Percentiles rank a stretch among this genome's conserved stretches.
These are phyloP conservation scores for Globisporangium splendens DNA, from an alignment of 352 stramenopile species.

Conservation along the genomic window DNA sequence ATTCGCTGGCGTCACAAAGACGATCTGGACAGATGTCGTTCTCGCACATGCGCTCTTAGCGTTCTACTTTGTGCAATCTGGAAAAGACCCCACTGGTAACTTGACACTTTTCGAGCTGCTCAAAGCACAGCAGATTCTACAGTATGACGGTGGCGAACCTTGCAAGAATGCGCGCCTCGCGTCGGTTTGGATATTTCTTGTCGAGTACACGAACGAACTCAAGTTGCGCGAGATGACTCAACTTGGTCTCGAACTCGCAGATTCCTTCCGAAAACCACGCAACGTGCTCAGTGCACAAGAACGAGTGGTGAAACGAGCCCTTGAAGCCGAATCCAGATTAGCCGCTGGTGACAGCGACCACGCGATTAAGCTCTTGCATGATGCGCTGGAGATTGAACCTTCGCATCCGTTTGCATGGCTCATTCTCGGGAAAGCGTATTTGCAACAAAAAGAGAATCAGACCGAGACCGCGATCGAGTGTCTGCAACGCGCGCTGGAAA, in stretches of 20 bases:
- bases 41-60: conserved; percentile 61
- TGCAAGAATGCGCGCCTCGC: conserved; percentile 26
- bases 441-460: conserved; percentile 39
- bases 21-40: conserved; percentile 16
- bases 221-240: conserved; percentile 35
- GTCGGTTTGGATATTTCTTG: conserved; percentile 63
- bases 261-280: conserved; percentile 24
- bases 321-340: conserved; percentile 42
- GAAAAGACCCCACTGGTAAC: conserved; percentile 51
- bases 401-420: conserved; percentile 55
- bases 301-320: conserved; percentile 43
- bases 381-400: conserved; percentile 59
- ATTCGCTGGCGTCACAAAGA: conserved; percentile 1
- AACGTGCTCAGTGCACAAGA: conserved; percentile 43
- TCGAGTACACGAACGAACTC: conserved; percentile 37
- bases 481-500: conserved; percentile 41
- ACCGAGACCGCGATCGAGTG: conserved; percentile 44
- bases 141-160: conserved; percentile 11
- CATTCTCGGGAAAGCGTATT: conserved; percentile 40
- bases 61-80: conserved; percentile 48
- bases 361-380: conserved; percentile 36
- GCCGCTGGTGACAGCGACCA: conserved; percentile 17
- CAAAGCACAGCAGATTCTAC: conserved; percentile 42
- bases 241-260: conserved; percentile 31
- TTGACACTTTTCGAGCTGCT: conserved; percentile 64